phyloP scores from a whole-genome alignment of 2,329 filamentous ascomycete genomes.

The Claviceps sp. region DNA sequence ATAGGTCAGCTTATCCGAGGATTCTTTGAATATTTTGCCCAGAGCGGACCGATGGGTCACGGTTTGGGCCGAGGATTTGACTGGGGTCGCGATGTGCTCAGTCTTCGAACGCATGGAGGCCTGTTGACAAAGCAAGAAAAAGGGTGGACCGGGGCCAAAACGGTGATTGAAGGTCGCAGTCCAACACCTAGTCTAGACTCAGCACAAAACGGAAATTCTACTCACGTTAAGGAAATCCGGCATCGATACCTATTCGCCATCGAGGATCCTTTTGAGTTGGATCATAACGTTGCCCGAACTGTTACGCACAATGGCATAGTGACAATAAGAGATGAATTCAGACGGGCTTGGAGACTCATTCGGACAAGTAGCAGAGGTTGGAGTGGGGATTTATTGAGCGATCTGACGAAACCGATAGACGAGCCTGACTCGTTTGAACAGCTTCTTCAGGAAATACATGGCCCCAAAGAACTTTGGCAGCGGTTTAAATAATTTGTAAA shows the following conservation, averaged over 20 bases:
- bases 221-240: constrained; percentile 52
- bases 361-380: constrained; percentile 29
- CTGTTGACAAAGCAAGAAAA: constrained; percentile 63
- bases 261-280: constrained; percentile 79
- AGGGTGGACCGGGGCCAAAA: constrained; percentile 76
- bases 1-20: constrained; percentile 61
- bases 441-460: constrained; percentile 23
- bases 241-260: constrained; percentile 79
- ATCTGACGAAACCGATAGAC: constrained; percentile 26
- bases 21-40: constrained; percentile 81
- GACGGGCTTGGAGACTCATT: constrained; percentile 64
- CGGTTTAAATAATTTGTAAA: neutral
- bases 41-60: constrained; percentile 39
- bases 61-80: constrained; percentile 49
- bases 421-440: constrained; percentile 12
- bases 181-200: constrained; percentile 7
- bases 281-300: constrained; percentile 79
- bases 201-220: constrained; percentile 15
- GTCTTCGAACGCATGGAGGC: constrained; percentile 58
- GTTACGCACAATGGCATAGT: constrained; percentile 75
- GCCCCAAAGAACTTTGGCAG: constrained; percentile 6
- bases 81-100: constrained; percentile 70
- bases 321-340: constrained; percentile 71
- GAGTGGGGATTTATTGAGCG: constrained; percentile 38
- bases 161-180: constrained; percentile 41